Base-by-base conservation (phyloP, 2,329 filamentous ascomycete species). In the Pseudopyrenochaeta lycopersici region DNA sequence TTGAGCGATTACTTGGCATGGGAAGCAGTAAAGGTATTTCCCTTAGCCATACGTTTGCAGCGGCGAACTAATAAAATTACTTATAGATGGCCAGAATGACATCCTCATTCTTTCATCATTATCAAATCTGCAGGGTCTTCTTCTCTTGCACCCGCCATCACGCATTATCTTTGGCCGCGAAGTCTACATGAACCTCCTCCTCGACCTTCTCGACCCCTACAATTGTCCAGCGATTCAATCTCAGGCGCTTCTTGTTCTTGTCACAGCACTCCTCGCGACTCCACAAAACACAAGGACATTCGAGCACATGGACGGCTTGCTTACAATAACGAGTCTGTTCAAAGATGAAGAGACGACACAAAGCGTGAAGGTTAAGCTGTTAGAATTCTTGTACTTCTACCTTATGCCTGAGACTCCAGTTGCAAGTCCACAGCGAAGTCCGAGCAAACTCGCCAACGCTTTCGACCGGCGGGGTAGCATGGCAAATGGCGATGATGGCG, bases 321-420 rank as follows among this genome's bases (percentile, higher is more conserved):
- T 97, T 35, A 95, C 92, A 1, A 88, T 98, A 40, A 97, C 94
- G 1, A 94, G 90, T 9, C 84, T 98, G 44, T 97, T 98, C 85
- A 96, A 96, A 77, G 90, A 90, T 60, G 88, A 92, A 56, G 87
- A 88, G 62, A 97, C 94, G 3, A 88, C 88, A 20, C 88, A 92
- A 57, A 91, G 94, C 67, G 93, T 98, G 62, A 97, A 97, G 80
- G 85, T 97, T 71, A 95, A 96, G 76, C 86, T 96, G n/a, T 89
- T 97, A 64, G 95, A 98, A 76, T 98, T 98, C 73, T 80, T 99
- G 46, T 98, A 98, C 81, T 98, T 98, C 77, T 99, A 98, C 77
- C 88, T 99, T 65, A 97, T 98, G 89, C 93, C 94, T 45, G 95
- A 99, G 78, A 86, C 85, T 0, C 88, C 81, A 1, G 72, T 72